Conservation (phyloP, 2,329 filamentous ascomycete species). For the Ascochyta viciae-villosae region DNA sequence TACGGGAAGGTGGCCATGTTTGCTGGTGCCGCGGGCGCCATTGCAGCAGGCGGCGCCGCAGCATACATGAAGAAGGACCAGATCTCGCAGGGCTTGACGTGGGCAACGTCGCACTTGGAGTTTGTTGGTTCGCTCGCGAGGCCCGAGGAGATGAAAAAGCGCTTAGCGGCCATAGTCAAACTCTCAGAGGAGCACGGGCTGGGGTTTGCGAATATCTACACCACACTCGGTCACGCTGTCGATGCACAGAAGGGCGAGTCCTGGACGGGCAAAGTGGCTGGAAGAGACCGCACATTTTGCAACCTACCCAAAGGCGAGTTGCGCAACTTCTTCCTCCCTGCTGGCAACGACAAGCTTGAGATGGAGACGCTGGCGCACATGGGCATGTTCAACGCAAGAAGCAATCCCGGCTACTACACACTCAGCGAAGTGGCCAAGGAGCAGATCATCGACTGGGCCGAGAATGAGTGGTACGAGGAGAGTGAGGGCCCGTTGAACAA, state of each 20-base stretch:
- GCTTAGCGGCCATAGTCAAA: conserved; percentile 72
- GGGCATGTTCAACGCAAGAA: conserved; percentile 74
- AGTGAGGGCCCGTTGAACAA: conserved; percentile 40
- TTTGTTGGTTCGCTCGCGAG: conserved; percentile 90
- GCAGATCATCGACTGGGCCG: conserved; percentile 70
- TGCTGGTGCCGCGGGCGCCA: conserved; percentile 80
- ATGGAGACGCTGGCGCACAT: conserved; percentile 86
- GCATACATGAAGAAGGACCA: conserved; percentile 86
- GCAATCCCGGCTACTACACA: conserved; percentile 75
- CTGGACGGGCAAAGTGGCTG: conserved; percentile 65
- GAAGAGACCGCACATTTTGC: conserved; percentile 84
- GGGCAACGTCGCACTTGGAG: conserved; percentile 89
- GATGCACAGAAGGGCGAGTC: conserved; percentile 47
- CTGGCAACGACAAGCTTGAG: conserved; percentile 75
- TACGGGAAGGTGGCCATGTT: conserved; percentile 89
- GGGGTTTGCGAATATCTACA: conserved; percentile 88
- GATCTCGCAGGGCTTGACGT: conserved; percentile 76
- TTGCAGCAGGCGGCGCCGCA: conserved; percentile 82
- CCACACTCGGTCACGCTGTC: conserved; percentile 76
- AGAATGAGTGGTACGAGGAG: conserved; percentile 69
- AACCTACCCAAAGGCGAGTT: conserved; percentile 58
- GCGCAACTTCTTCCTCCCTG: conserved; percentile 44
- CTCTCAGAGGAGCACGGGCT: conserved; percentile 71
- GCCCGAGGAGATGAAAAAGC: conserved; percentile 79
- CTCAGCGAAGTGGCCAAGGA: conserved; percentile 71